These are phyloP conservation scores for Dendrobium chrysotoxum DNA, from an alignment of 106 monocot species.

Conservation along the genomic window DNA sequence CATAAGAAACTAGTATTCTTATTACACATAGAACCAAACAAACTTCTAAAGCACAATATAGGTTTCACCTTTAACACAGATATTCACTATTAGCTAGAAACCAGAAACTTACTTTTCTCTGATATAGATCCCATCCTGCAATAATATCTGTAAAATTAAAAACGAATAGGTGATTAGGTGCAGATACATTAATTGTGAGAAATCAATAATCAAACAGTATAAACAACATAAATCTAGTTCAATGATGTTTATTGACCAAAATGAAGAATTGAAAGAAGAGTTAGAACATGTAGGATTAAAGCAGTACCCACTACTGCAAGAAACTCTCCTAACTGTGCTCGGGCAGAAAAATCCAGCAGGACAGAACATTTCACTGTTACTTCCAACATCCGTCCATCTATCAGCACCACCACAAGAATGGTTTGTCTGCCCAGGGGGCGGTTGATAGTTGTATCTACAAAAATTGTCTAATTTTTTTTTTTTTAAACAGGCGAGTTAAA, in stretches of 20 bases:
- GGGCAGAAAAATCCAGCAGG: conserved; percentile 58
- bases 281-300: conserved; percentile 10
- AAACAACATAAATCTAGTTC: background rate
- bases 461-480: conserved; percentile 5
- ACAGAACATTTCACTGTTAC: conserved; percentile 42
- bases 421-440: conserved; percentile 34
- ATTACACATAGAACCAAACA: background rate
- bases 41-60: background rate
- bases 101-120: conserved; percentile 31
- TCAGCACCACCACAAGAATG: conserved; percentile 63
- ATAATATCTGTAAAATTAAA: conserved; percentile 38
- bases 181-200: background rate
- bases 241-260: background rate
- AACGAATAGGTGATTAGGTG: conserved; percentile 2
- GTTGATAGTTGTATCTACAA: conserved; percentile 54
- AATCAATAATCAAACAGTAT: background rate
- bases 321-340: conserved; percentile 33
- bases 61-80: background rate
- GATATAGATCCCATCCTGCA: conserved; percentile 51
- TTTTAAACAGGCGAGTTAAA: conserved; percentile 1
- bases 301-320: conserved; percentile 51
- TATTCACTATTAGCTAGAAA: background rate
- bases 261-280: background rate
- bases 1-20: background rate
- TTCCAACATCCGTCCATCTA: conserved; percentile 49